Evolutionary conservation across 108 stramenopile species (phyloP), one percentile per base, ranked within the genome.

Genomic region (Skeletonema menzelii): DNA sequence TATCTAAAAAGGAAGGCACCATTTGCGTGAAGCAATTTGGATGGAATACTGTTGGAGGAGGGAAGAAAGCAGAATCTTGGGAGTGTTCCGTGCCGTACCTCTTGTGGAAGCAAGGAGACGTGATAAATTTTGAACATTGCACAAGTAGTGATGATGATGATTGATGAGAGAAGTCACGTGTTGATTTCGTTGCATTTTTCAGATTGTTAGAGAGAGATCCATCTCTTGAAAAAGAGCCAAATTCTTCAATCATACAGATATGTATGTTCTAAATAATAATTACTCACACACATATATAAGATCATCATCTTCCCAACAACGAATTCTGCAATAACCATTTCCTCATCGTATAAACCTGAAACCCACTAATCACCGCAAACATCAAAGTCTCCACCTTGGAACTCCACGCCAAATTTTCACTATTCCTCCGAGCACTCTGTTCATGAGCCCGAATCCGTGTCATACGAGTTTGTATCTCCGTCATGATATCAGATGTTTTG

Each of bases 31-130:
- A 88, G 68, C 87, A 92, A 69, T 72, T 87, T 30, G 91, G 91
- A 19, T 92, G 91, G 91, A 82, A 92, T 59, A 92, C 91, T 8
- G 91, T 10, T 92, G 88, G 88, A 27, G 91, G 56, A 69, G 91
- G 30, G 86, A 88, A 70, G 91, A 92, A 62, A 42, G 40, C 15
- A 15, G 40, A 24, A 53, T 87, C 81, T 62, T 70, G 91, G 91
- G 91, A 15, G 59, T 79, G 17, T 88, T 90, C 67, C 79, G 82
- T 11, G 88, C 91, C 1, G 73, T 73, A 17, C 76, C 86, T n/a
- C 65, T 90, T 20, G 63, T 70, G 17, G 68, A 80, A 28, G 88
- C 88, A 26, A 62, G 55, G 62, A 56, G 57, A 30, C 44, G 55
- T 42, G 86, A 86, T 66, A 59, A 56, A 40, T 88, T 77, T 67